Evolutionary conservation across 2,329 filamentous ascomycete genomes (phyloP), one percentile per base, ranked within the genome.

Genomic region (Colletotrichum eleusines): DNA sequence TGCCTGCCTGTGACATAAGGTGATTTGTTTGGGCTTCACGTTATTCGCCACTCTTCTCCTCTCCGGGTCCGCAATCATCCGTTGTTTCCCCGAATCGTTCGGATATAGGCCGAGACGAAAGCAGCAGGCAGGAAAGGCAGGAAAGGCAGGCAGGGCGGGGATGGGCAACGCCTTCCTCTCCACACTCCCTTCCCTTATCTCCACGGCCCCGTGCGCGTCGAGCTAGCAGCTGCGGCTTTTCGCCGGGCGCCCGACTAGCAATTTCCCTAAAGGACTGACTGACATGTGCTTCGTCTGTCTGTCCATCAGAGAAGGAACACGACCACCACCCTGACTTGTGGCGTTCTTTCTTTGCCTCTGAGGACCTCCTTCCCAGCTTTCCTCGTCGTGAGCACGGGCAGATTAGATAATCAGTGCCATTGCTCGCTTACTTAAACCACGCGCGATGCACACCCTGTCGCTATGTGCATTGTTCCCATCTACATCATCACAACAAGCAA

Each of bases 331-430:
- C 53, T n/a, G 20, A 26, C 53, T 69, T 42, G 50, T 44, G 60
- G 33, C 11, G n/a, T 20, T 57, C 40, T 46, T 58, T 50, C 66
- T 4, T 62, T 40, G 35, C n/a, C 16, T 62, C 23, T 14, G 28
- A 28, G 46, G 23, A 54, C 38, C 40, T 55, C 33, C 33, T n/a
- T n/a, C n/a, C n/a, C n/a, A 14, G 3, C 42, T 46, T 18, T n/a
- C 28, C 3, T 35, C 12, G 53, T 14, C 1, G 1, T 6, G 20
- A n/a, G n/a, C n/a, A n/a, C 44, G 20, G 8, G n/a, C n/a, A 26
- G 14, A 51, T 71, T 69, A 71, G 69, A 63, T 71, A 71, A 68
- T 63, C 69, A 58, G n/a, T 9, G 16, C 20, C 38, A 48, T 54
- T 63, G 63, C 53, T 63, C n/a, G n/a, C n/a, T n/a, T n/a, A n/a